Base-by-base conservation (phyloP, 2,329 filamentous ascomycete species). In the Aspergillus sp. region DNA sequence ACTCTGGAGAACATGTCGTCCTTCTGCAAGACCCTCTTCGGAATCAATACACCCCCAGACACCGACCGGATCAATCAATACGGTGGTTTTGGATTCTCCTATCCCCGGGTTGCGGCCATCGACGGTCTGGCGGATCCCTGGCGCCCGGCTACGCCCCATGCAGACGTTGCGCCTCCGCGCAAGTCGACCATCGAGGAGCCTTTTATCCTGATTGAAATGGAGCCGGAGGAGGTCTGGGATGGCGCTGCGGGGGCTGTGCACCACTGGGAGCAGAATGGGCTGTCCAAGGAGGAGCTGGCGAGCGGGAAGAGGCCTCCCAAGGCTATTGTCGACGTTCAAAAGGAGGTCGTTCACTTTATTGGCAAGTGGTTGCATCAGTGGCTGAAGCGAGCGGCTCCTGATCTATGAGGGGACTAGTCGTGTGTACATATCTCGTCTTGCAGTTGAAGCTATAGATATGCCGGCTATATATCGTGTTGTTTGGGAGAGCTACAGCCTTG, bases 111-210 rank as follows among this genome's bases (percentile, higher is more conserved):
- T 0, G 90, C 90, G 2, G 80, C 89, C 45, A 76, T 95, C 36
- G 89, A 91, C 56, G 90, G 90, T 24, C 82, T 89, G 56, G 82
- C 83, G 51, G 90, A 95, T 65, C 89, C 90, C 0, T 95, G 90
- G 90, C 81, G 86, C 16, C 82, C 84, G 0, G 88, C 87, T 0
- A 88, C 86, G 0, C 83, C 87, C 0, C 85, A 93, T 46, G 85
- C 84, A 0, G 80, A 83, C n/a, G 80, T 76, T 1, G 79, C 84
- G 0, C 75, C 78, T 0, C 72, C 76, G 26, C 76, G 88, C 17
- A 70, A 75, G 13, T 87, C 80, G 42, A 88, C 87, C 0, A 72
- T 75, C 0, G 79, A 77, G 45, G 81, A 91, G 73, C 89, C 89
- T 0, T 88, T 86, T 57, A 78, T 89, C n/a, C 65, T 93, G 43